Percentiles rank a stretch among this genome's conserved stretches.
These are phyloP conservation scores for Crithidia acanthocephali DNA, from an alignment of 208 protist genomes.

Conservation along the genomic window DNA sequence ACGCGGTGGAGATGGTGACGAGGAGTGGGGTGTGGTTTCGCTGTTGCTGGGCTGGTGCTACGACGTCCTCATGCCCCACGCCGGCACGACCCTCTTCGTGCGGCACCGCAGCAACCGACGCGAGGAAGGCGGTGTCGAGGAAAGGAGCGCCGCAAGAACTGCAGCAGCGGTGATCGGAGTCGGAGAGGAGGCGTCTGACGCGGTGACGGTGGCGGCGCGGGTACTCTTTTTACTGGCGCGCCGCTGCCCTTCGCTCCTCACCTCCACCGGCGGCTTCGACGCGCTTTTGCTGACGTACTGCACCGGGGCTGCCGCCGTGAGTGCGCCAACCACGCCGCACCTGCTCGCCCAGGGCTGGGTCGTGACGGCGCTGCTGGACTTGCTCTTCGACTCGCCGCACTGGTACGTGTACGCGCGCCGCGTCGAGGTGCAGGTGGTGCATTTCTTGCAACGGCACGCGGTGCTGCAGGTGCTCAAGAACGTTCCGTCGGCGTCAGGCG, in stretches of 20 bases:
- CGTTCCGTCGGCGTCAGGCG: neutral
- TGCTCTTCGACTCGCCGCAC: neutral
- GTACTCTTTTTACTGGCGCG: neutral
- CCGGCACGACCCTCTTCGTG: neutral
- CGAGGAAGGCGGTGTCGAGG: neutral
- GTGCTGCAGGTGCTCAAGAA: neutral
- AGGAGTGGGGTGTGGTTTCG: neutral
- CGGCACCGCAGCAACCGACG: neutral
- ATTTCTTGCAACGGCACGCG: neutral
- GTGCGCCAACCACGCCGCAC: neutral
- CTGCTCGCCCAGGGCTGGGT: slow-evolving; percentile 13
- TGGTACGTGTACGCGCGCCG: neutral
- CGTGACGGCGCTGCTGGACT: slow-evolving; percentile 3
- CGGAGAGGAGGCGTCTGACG: slow-evolving; percentile 1
- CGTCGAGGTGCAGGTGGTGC: slow-evolving; percentile 1
- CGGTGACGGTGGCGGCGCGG: slow-evolving; percentile 3
- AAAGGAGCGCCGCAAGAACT: neutral
- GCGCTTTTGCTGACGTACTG: neutral
- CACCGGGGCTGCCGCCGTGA: neutral
- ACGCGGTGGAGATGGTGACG: neutral
- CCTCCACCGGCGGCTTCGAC: neutral
- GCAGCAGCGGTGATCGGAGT: neutral
- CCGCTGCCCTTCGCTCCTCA: neutral
- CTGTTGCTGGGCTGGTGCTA: slow-evolving; percentile 10
- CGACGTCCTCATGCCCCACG: neutral